Percentiles rank a stretch among this genome's conserved stretches.
Evolutionary conservation across 2,329 filamentous ascomycete species (phyloP).

Genomic region (Phialophora expanda): DNA sequence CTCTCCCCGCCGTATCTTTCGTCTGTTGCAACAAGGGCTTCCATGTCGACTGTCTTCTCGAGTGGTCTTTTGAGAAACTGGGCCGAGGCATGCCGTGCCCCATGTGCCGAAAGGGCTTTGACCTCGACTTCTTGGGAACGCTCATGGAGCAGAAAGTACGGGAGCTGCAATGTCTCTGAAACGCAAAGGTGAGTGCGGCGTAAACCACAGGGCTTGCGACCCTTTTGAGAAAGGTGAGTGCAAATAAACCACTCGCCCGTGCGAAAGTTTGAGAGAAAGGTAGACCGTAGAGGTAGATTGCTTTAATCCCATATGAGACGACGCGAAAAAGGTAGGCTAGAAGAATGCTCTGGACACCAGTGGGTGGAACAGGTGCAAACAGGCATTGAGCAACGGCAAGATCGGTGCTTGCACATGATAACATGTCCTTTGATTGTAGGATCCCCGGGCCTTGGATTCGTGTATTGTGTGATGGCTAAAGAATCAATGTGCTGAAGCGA

Average conservation of each 20-base stretch:
- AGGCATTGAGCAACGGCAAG: background rate
- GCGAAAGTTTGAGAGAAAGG: no score
- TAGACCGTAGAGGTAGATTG: no score
- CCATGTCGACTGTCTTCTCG: background rate
- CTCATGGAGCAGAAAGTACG: constrained; percentile 1
- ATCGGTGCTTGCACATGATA: no score
- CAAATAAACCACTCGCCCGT: no score
- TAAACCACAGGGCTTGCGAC: background rate
- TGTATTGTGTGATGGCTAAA: no score
- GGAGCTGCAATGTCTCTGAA: background rate
- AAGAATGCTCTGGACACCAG: background rate
- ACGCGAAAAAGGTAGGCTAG: no score
- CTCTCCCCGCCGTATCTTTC: background rate
- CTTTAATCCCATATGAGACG: no score
- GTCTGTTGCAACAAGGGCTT: background rate
- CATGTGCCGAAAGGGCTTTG: background rate
- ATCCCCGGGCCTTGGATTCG: no score
- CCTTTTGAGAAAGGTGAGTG: background rate
- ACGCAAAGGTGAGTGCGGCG: background rate
- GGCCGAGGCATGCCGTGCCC: background rate
- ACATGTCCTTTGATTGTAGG: no score
- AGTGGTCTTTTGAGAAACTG: background rate
- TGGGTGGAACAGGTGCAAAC: background rate
- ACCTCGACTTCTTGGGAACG: background rate
- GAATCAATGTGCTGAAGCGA: background rate